Percentiles rank a stretch among this genome's conserved stretches.
Evolutionary conservation across 306 rosid species (phyloP).

Genomic region (Citrullus colocynthis): DNA sequence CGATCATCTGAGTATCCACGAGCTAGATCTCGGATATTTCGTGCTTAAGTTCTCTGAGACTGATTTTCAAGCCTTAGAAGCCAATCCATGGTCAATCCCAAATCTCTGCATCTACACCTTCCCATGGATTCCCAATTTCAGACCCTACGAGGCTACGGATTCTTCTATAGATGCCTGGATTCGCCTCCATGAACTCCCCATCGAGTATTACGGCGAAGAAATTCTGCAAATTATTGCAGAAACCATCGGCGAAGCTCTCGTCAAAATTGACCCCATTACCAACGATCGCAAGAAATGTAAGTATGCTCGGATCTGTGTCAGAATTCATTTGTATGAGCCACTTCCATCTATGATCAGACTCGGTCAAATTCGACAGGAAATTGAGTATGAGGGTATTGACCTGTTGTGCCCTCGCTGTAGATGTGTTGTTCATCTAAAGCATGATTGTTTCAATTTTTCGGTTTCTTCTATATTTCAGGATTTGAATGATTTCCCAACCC

Average conservation of each 20-base stretch:
- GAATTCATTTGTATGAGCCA: background rate
- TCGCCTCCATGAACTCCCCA: background rate
- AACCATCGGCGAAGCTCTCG: background rate
- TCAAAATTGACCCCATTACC: background rate
- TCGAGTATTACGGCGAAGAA: background rate
- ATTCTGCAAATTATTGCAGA: background rate
- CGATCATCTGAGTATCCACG: background rate
- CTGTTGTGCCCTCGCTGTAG: background rate
- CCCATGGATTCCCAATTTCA: background rate
- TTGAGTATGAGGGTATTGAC: slow-evolving; percentile 2
- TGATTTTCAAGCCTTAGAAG: background rate
- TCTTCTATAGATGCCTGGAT: background rate
- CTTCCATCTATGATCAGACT: background rate
- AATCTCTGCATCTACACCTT: background rate
- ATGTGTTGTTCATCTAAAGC: background rate
- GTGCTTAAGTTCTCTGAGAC: background rate
- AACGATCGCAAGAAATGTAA: background rate
- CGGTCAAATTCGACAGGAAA: background rate
- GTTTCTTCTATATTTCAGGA: background rate
- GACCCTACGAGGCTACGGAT: background rate
- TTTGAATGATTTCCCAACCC: background rate
- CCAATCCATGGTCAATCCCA: background rate
- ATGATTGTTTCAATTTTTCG: background rate
- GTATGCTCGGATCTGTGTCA: background rate
- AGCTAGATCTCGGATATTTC: background rate